Evolutionary conservation across 169 alveolate genomes (phyloP), one percentile per base, ranked within the genome.

Genomic region (Amoebophrya sp.): DNA sequence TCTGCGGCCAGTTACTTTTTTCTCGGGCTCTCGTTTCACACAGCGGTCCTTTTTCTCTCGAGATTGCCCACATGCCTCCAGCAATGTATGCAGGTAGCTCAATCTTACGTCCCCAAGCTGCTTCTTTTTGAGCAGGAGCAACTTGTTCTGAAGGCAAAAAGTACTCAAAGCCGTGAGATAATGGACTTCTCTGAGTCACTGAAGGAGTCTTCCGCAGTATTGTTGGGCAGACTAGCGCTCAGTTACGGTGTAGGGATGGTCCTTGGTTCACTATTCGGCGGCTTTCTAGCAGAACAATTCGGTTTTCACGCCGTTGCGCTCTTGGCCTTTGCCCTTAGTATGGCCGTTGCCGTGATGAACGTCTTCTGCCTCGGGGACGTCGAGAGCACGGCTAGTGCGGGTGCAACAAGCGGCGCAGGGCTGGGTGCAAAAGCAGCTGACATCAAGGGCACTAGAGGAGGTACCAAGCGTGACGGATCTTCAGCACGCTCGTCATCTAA

Each of bases 41-140:
- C 33, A 36, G 12, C 36, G 2, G 39, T 65, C 38, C 83, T 65
- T 10, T 65, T 65, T 26, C 83, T 65, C 2, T 65, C 83, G 10
- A 29, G 83, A 10, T 36, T 65, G 26, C 83, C 83, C 3, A 65
- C 83, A 29, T 65, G 83, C 83, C 83, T 65, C 38, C 18, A 26
- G 83, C 83, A 65, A 36, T 65, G 83, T 36, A 65, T 65, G 83
- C 83, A 65, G 83, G 83, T 65, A 36, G 83, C 83, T 29, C 83
- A 65, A 26, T 26, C 38, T 26, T 65, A 65, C 83, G 33, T 65
- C 33, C 83, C 83, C 36, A 65, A 65, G 33, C 33, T 65, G 33
- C 26, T 47, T n/a, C n/a, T n/a, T n/a, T n/a, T n/a, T n/a, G n/a
- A n/a, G n/a, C n/a, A n/a, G n/a, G n/a, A n/a, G n/a, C n/a, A n/a